Evolutionary conservation across 2,329 filamentous ascomycete genomes (phyloP).

Genomic region (Fusarium sp.): DNA sequence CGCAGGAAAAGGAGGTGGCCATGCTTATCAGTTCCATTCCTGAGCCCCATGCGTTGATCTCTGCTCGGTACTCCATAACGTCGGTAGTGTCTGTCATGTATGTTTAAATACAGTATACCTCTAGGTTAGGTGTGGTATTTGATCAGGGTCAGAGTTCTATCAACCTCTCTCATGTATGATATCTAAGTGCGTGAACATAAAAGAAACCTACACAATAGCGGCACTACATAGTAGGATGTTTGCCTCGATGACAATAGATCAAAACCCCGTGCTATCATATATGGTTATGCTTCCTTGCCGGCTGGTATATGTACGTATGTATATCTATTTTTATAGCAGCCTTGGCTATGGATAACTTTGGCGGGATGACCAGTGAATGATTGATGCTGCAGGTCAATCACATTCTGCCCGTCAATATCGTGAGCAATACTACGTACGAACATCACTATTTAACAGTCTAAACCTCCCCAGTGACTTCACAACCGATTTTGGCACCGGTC

Average conservation of each 20-base stretch:
- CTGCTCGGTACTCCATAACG: too few species aligned
- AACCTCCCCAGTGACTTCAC: not conserved
- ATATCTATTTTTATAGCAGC: not conserved
- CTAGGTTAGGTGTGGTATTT: too few species aligned
- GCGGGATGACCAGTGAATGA: not conserved
- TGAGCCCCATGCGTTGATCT: not conserved
- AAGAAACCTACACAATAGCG: too few species aligned
- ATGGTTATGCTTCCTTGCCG: not conserved
- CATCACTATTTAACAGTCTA: not conserved
- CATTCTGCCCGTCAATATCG: not conserved
- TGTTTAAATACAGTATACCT: too few species aligned
- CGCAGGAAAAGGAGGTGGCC: slow-evolving; percentile 40
- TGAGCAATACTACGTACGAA: not conserved
- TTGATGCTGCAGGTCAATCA: slow-evolving; percentile 12
- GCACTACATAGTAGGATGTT: too few species aligned
- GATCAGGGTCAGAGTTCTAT: too few species aligned
- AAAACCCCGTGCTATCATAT: too few species aligned
- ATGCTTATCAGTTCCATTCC: slow-evolving; percentile 15
- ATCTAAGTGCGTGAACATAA: too few species aligned
- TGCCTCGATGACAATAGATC: too few species aligned
- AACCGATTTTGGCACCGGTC: not conserved
- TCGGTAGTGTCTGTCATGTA: too few species aligned
- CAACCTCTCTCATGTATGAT: too few species aligned
- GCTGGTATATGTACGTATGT: too few species aligned
- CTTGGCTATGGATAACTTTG: not conserved